Base-by-base conservation (phyloP, 2,329 filamentous ascomycete species). In the Aspergillus brasiliensis region DNA sequence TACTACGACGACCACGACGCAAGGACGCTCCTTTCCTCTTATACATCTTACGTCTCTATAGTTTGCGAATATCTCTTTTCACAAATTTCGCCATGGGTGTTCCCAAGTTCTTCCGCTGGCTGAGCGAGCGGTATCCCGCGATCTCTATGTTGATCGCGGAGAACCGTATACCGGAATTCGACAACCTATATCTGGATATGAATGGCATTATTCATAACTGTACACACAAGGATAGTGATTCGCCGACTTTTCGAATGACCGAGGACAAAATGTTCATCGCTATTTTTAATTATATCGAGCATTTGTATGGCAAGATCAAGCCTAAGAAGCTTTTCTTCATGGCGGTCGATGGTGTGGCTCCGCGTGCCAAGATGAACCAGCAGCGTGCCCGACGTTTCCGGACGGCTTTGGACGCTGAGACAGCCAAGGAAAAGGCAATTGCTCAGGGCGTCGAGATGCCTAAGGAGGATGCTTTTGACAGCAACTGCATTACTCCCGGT, bases 191-290 rank as follows among this genome's bases (percentile, higher is more conserved):
- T 67, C 72, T 80, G 46, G 80, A 81, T 73, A 99, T 99, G 95
- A 99, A 99, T 79, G 95, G 95, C 67, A 99, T 99, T 76, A 99
- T 99, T 72, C 94, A 99, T 79, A 99, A 99, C 78, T 99, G 95
- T 78, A 99, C 95, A 58, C 95, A 99, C 80, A 97, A 95, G 73
- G 94, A 99, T 79, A 89, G 91, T 23, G 93, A 96, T 73, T 93
- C 94, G 74, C 88, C 92, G 3, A 92, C 91, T 1, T 96, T 96
- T 72, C 92, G 95, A 57, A 88, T 98, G 79, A 94, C 90, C 59
- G 96, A 99, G 77, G 94, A 99, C 76, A 91, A 97, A 78, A 99
- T 99, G 95, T 99, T 99, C 75, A 97, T 99, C 68, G 91, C 92
- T 60, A 99, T 99, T 71, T 99, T 99, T 86, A 98, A 98, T 80